A percentile compares a stretch with the other conserved stretches of the same genome.
phyloP scores from a whole-genome alignment of 2,329 filamentous ascomycete genomes.

The Trichoderma atrobrunneum region DNA sequence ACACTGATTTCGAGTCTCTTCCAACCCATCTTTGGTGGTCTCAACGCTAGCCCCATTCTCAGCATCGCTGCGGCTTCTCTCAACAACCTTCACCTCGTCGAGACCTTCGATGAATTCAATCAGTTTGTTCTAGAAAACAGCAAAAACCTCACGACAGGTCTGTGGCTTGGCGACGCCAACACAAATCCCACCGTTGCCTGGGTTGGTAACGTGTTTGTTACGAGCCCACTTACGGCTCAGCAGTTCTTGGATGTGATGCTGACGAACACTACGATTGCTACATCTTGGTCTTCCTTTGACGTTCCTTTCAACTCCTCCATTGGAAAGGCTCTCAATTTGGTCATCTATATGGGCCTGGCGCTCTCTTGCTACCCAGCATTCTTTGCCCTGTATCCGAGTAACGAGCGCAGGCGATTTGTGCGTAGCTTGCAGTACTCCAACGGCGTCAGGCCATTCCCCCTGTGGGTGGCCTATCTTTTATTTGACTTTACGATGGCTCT shows the following conservation, averaged over 20 bases:
- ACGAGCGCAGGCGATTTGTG: conserved; percentile 75
- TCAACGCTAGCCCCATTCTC: conserved; percentile 22
- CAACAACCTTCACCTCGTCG: conserved; percentile 50
- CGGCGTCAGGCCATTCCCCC: conserved; percentile 73
- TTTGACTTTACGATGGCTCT: conserved; percentile 81
- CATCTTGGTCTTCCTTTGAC: conserved; percentile 72
- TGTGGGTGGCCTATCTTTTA: conserved; percentile 78
- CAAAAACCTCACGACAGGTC: conserved; percentile 67
- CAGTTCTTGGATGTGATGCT: conserved; percentile 66
- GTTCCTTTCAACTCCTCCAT: conserved; percentile 66
- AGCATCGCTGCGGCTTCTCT: conserved; percentile 20
- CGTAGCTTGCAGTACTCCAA: conserved; percentile 88
- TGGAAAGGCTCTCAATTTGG: conserved; percentile 72
- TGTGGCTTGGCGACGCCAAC: conserved; percentile 67
- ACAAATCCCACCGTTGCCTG: conserved; percentile 68
- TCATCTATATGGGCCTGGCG: conserved; percentile 77
- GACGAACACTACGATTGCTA: conserved; percentile 65
- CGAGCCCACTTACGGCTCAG: conserved; percentile 59
- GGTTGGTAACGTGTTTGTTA: conserved; percentile 59
- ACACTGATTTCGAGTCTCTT: conserved; percentile 35
- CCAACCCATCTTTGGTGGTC: conserved; percentile 38
- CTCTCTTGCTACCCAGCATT: conserved; percentile 79
- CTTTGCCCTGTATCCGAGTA: conserved; percentile 84
- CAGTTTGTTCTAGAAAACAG: conserved; percentile 61
- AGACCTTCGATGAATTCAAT: conserved; percentile 67